A percentile compares a stretch with the other conserved stretches of the same genome.
Evolutionary conservation across 2,329 filamentous ascomycete species (phyloP).

Genomic region (Aspergillus quadrilineatus): DNA sequence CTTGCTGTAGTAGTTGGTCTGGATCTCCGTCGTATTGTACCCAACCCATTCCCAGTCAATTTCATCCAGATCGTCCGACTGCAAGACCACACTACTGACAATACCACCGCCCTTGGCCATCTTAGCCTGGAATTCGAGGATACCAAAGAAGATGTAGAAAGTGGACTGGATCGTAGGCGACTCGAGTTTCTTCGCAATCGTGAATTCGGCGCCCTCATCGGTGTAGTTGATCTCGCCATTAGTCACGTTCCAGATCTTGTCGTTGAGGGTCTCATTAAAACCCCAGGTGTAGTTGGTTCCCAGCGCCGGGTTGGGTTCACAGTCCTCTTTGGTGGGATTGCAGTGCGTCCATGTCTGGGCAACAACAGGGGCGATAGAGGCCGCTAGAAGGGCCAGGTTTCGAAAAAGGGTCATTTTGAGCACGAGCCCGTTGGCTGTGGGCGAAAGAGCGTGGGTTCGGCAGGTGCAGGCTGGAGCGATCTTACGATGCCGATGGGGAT

Average conservation of each 20-base stretch:
- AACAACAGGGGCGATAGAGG: slow-evolving; percentile 29
- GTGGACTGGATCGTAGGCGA: slow-evolving; percentile 75
- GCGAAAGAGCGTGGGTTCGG: slow-evolving; percentile 7
- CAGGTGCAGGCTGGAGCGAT: neutral
- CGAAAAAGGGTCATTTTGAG: slow-evolving; percentile 26
- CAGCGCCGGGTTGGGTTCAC: slow-evolving; percentile 70
- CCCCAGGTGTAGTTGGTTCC: slow-evolving; percentile 60
- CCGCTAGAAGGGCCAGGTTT: slow-evolving; percentile 28
- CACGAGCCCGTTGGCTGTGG: neutral
- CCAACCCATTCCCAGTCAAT: slow-evolving; percentile 66
- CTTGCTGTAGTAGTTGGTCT: slow-evolving; percentile 97
- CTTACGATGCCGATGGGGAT: neutral
- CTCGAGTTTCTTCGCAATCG: slow-evolving; percentile 67
- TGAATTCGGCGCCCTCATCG: slow-evolving; percentile 67
- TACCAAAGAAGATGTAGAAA: slow-evolving; percentile 85
- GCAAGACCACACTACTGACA: slow-evolving; percentile 76
- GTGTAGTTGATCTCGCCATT: slow-evolving; percentile 65
- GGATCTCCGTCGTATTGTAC: slow-evolving; percentile 46
- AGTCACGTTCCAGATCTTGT: slow-evolving; percentile 66
- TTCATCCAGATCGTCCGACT: slow-evolving; percentile 82
- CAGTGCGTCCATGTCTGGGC: slow-evolving; percentile 78
- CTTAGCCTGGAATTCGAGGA: slow-evolving; percentile 74
- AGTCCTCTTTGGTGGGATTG: slow-evolving; percentile 71
- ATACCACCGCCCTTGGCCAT: slow-evolving; percentile 73
- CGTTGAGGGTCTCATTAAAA: slow-evolving; percentile 62